Base-by-base conservation (phyloP, 441 rosid species). In the Populus tomentosa region DNA sequence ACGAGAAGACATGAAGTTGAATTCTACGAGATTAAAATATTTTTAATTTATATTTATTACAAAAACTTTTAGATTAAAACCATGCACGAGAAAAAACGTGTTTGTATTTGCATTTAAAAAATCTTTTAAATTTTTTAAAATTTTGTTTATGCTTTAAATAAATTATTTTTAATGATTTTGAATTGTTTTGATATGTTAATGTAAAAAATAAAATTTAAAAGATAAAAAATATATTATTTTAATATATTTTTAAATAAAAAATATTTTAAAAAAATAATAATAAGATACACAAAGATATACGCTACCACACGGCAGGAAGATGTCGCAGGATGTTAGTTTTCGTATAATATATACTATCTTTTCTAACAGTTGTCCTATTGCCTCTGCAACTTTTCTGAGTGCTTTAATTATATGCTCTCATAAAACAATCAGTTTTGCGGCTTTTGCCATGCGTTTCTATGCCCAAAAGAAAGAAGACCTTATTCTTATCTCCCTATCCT, bases 261-360 rank as follows among this genome's bases (percentile, higher is more conserved):
- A 26, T 26, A 26, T 1, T 24, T 26, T 26, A 1, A 26, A 26
- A 26, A 26, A 26, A 26, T 1, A 26, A 2, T 26, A 26, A 26
- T 26, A 26, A 28, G 4, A 28, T 3, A 28, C 33, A 32, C 33
- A 32, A 32, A 32, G 33, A 33, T 0, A 33, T 6, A 6, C 6
- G 35, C 35, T 33, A 33, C 35, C 6, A 33, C 6, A 33, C 35
- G 90, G 84, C 94, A 91, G 86, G 98, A 97, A 88, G 94, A 92
- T 89, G 86, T 91, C 73, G 83, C 95, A 72, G 99, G 90, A 87
- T 71, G 91, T 89, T 61, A 11, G 30, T 77, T 67, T 65, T 40
- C 80, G 26, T 74, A 14, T 76, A 74, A 10, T 63, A 38, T 33
- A 79, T 36, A 50, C 26, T 30, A 35, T 18, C 42, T 50, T n/a